A percentile compares a stretch with the other conserved stretches of the same genome.
phyloP scores from a whole-genome alignment of 1,139 yeast genomes.

The Pichia sp. region DNA sequence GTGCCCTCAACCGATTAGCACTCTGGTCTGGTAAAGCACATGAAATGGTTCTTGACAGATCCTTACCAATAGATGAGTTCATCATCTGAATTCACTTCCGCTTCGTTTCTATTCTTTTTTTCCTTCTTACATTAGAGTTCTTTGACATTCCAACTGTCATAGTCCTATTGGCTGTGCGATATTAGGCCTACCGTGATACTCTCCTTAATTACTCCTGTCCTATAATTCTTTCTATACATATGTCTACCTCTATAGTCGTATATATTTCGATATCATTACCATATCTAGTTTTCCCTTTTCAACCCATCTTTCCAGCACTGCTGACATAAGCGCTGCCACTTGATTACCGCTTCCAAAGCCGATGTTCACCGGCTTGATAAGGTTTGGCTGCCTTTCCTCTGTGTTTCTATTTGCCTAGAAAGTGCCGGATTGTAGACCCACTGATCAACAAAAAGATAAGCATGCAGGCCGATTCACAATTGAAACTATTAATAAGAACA shows the following conservation, averaged over 20 bases:
- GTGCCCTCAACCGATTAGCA: conserved; percentile 26
- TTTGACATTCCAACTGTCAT: not conserved
- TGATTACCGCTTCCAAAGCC: too few species aligned
- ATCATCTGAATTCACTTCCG: conserved; percentile 1
- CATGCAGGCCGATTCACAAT: conserved; percentile 7
- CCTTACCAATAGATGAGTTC: conserved; percentile 9
- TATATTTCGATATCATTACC: not conserved
- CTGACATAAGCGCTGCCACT: too few species aligned
- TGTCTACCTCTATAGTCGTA: not conserved
- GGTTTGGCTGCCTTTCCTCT: not conserved
- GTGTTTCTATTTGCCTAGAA: not conserved
- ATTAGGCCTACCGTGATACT: conserved; percentile 5
- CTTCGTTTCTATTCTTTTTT: conserved; percentile 31
- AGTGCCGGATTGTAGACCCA: not conserved
- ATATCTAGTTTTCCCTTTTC: not conserved
- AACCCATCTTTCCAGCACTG: not conserved
- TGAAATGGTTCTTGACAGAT: conserved; percentile 22
- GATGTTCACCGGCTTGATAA: not conserved
- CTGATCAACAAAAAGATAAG: not conserved
- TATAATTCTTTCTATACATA: not conserved
- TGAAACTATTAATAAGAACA: conserved; percentile 13
- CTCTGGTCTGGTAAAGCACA: conserved; percentile 29
- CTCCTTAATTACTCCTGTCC: not conserved
- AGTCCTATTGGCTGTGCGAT: conserved; percentile 9
- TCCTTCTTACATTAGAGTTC: conserved; percentile 28